Conservation (phyloP, 2,329 filamentous ascomycete genomes). For the Setomelanomma holmii region DNA sequence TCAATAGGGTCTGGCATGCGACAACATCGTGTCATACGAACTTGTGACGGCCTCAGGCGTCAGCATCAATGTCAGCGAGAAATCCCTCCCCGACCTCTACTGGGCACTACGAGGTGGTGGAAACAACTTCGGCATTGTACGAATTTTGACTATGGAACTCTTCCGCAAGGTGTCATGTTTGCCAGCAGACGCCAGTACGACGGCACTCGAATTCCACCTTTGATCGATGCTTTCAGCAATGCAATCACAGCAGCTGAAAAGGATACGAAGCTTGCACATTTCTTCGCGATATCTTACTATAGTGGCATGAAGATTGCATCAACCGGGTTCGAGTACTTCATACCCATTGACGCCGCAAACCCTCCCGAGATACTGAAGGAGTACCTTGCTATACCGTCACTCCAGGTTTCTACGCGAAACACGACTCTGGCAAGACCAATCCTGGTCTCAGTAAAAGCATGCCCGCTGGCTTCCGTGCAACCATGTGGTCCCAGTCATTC, state of each 20-base stretch:
- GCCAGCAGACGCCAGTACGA: conserved; percentile 11
- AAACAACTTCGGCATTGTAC: conserved; percentile 44
- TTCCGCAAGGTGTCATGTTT: conserved; percentile 5
- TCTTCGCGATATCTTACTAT: conserved; percentile 23
- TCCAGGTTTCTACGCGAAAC: conserved; percentile 23
- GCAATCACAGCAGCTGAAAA: conserved; percentile 18
- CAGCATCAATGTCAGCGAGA: conserved; percentile 21
- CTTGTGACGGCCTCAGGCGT: conserved; percentile 30
- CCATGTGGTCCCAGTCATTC: conserved; percentile 35
- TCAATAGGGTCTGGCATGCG: conserved; percentile 26
- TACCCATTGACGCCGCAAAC: conserved; percentile 19
- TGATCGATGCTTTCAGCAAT: conserved; percentile 27
- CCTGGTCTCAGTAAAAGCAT: conserved; percentile 13
- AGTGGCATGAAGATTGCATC: conserved; percentile 16
- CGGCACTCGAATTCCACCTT: conserved; percentile 11
- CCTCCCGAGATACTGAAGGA: conserved; percentile 26
- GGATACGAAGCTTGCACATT: conserved; percentile 29
- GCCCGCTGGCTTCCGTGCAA: conserved; percentile 26
- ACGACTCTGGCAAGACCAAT: conserved; percentile 21
- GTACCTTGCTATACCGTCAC: conserved; percentile 23
- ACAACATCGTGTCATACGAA: conserved; percentile 40
- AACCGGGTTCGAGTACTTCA: conserved; percentile 26
- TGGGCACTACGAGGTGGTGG: conserved; percentile 43
- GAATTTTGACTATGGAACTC: conserved; percentile 15
- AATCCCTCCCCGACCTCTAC: conserved; percentile 46